Conservation (phyloP, 2,329 filamentous ascomycete genomes). For the Hymenotorrendiella dingleyae region DNA sequence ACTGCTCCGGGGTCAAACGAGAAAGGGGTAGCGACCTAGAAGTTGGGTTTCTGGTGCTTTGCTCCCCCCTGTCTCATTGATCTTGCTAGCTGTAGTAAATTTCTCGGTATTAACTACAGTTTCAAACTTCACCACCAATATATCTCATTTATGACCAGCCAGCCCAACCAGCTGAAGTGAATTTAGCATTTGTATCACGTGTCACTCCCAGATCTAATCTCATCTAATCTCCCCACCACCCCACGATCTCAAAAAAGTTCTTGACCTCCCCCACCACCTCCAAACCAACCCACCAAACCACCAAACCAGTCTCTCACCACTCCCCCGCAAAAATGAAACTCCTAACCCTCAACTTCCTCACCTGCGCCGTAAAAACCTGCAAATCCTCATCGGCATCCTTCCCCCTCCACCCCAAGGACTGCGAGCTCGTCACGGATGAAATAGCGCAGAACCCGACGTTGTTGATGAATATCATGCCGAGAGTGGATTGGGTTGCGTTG, state of each 20-base stretch:
- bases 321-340: conserved; percentile 66
- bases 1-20: too few relatives aligned
- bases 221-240: conserved; percentile 3
- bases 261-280: not conserved
- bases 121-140: too few relatives aligned
- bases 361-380: conserved; percentile 93
- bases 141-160: too few relatives aligned
- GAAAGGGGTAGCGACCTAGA: too few relatives aligned
- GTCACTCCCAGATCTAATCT: conserved; percentile 14
- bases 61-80: too few relatives aligned
- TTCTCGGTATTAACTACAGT: too few relatives aligned
- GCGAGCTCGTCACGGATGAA: conserved; percentile 80
- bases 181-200: too few relatives aligned
- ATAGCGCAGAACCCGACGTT: conserved; percentile 76
- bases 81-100: too few relatives aligned
- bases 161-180: too few relatives aligned
- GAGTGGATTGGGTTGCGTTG: conserved; percentile 84
- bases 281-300: not conserved
- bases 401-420: conserved; percentile 87
- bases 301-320: not conserved
- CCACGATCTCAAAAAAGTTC: conserved; percentile 7
- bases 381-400: conserved; percentile 75
- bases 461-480: conserved; percentile 75
- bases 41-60: too few relatives aligned
- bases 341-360: conserved; percentile 91